Percentiles rank a stretch among this genome's conserved stretches.
phyloP scores from a whole-genome alignment of 768 basidiomycete genomes.

The Pleurotus djamor region DNA sequence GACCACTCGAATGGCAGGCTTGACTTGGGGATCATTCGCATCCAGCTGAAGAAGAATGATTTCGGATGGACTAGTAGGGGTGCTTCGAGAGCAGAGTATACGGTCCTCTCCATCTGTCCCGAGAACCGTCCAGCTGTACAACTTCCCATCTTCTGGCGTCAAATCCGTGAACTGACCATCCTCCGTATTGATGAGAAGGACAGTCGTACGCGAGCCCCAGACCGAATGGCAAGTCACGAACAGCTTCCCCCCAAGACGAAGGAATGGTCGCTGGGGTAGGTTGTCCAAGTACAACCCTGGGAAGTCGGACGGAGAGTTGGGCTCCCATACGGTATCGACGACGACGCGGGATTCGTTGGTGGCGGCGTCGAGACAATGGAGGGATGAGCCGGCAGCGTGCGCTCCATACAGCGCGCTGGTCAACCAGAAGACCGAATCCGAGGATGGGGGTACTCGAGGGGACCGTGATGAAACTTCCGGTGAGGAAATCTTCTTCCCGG shows the following conservation, averaged over 20 bases:
- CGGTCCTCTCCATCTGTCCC: constrained; percentile 40
- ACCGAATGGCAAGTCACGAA: constrained; percentile 43
- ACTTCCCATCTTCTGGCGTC: constrained; percentile 32
- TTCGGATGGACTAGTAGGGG: constrained; percentile 42
- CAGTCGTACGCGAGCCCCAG: constrained; percentile 52
- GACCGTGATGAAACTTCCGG: constrained; percentile 53
- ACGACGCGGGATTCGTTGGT: constrained; percentile 12
- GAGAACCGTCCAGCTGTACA: constrained; percentile 56
- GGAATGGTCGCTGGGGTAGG: constrained; percentile 39
- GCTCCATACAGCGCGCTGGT: constrained; percentile 54
- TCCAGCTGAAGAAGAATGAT: constrained; percentile 43
- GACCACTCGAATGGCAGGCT: constrained; percentile 34
- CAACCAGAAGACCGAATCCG: constrained; percentile 45
- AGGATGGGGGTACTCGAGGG: constrained; percentile 40
- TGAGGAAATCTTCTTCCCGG: constrained; percentile 37
- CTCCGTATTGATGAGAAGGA: constrained; percentile 42
- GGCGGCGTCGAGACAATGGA: constrained; percentile 43
- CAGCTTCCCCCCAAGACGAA: constrained; percentile 17
- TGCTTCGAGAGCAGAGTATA: constrained; percentile 50
- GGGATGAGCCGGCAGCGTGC: constrained; percentile 52
- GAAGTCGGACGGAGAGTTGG: constrained; percentile 34
- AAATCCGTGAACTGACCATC: constrained; percentile 41
- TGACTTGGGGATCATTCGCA: constrained; percentile 6
- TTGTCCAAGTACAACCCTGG: constrained; percentile 62
- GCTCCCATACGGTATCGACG: constrained; percentile 40